Conservation (phyloP, 352 stramenopile species). For the Peronospora tabacina region DNA sequence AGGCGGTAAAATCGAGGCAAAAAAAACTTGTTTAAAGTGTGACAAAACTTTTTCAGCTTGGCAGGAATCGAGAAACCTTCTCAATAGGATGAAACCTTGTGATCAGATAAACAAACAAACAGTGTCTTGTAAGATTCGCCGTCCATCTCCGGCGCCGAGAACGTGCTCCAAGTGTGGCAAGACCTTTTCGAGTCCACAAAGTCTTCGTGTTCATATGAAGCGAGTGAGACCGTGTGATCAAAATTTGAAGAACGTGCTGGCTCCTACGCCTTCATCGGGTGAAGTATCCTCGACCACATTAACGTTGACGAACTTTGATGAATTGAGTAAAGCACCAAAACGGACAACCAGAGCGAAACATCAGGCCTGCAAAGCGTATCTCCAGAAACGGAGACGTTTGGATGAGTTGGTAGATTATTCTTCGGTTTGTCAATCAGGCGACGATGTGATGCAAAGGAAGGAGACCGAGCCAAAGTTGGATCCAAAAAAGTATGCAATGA, state of each 20-base stretch:
- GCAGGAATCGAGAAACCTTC: constrained; percentile 21
- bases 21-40: constrained; percentile 26
- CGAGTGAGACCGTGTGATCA: constrained; percentile 24
- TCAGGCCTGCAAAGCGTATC: constrained; percentile 26
- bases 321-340: constrained; percentile 14
- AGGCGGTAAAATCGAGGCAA: constrained; percentile 14
- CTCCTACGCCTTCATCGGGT: constrained; percentile 4
- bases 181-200: constrained; percentile 27
- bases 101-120: constrained; percentile 19
- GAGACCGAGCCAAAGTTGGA: background rate
- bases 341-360: constrained; percentile 21
- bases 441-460: background rate
- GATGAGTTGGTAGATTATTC: constrained; percentile 15
- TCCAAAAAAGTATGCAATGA: constrained; percentile 9
- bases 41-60: constrained; percentile 27
- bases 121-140: constrained; percentile 3
- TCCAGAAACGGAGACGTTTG: constrained; percentile 26
- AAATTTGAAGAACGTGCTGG: constrained; percentile 2
- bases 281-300: constrained; percentile 1
- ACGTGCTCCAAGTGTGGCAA: constrained; percentile 25
- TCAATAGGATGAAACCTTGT: constrained; percentile 26
- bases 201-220: constrained; percentile 28
- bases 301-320: constrained; percentile 10
- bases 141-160: constrained; percentile 9
- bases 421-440: background rate